Evolutionary conservation across 495 filamentous ascomycete genomes (phyloP).

Genomic region (Zalerion maritima): DNA sequence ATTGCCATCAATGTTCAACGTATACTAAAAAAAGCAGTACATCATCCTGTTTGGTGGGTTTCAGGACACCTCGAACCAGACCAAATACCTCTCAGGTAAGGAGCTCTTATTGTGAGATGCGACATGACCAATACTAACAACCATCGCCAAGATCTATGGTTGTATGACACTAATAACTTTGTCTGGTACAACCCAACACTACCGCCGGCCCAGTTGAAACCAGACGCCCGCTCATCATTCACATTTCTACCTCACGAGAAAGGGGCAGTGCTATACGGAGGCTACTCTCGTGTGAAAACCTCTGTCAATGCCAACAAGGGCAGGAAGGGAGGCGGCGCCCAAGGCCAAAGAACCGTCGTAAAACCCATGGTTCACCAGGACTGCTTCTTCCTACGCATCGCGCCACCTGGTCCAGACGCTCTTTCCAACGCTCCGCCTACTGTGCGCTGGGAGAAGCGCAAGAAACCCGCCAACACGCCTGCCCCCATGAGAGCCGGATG

Average conservation of each 20-base stretch:
- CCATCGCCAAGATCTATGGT: conserved; percentile 38
- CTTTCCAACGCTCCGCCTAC: conserved; percentile 45
- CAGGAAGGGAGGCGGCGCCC: conserved; percentile 40
- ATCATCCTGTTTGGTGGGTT: conserved; percentile 72
- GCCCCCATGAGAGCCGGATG: conserved; percentile 72
- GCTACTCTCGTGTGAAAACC: conserved; percentile 81
- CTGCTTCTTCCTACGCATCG: conserved; percentile 81
- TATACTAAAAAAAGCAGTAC: conserved; percentile 35
- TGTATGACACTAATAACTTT: conserved; percentile 39
- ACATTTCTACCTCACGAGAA: conserved; percentile 78
- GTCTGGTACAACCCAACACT: conserved; percentile 61
- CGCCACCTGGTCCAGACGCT: conserved; percentile 49
- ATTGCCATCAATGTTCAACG: not conserved
- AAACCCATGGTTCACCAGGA: conserved; percentile 85
- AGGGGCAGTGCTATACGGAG: conserved; percentile 80
- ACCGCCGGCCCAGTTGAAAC: conserved; percentile 62
- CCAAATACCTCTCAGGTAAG: conserved; percentile 57
- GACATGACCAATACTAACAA: conserved; percentile 16
- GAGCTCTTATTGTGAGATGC: too few relatives aligned
- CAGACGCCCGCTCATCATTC: conserved; percentile 81
- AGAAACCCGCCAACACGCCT: conserved; percentile 80
- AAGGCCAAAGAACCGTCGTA: conserved; percentile 47
- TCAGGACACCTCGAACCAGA: conserved; percentile 86
- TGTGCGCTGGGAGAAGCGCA: conserved; percentile 81
- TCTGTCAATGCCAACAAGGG: conserved; percentile 39